These are phyloP conservation scores for Gastrodia elata DNA, from an alignment of 106 monocot genomes.

Conservation along the genomic window DNA sequence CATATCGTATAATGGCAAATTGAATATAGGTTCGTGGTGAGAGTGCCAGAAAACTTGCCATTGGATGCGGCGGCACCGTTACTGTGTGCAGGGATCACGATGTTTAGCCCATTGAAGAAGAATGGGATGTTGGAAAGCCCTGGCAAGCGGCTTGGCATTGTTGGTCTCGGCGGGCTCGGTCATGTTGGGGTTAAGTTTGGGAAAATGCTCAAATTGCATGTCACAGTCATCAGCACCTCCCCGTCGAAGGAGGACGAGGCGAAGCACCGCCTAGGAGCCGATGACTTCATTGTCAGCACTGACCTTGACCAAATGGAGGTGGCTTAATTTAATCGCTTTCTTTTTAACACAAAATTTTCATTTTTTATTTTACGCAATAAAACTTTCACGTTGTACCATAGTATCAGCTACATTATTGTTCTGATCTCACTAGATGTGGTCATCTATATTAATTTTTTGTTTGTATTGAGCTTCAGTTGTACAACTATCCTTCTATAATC, in stretches of 20 bases:
- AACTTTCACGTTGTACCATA: too few relatives aligned
- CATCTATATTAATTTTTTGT: too few relatives aligned
- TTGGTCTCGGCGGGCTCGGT: slow-evolving; percentile 62
- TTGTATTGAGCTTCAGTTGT: too few relatives aligned
- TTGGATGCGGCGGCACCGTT: slow-evolving; percentile 49
- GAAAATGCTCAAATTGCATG: slow-evolving; percentile 50
- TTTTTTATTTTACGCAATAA: too few relatives aligned
- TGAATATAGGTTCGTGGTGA: slow-evolving; percentile 31
- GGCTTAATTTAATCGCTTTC: background rate
- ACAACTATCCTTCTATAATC: too few relatives aligned
- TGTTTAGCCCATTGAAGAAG: slow-evolving; percentile 60
- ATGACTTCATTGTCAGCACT: slow-evolving; percentile 48
- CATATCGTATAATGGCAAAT: background rate
- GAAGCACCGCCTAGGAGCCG: slow-evolving; percentile 30
- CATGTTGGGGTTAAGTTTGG: slow-evolving; percentile 61
- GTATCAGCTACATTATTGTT: too few relatives aligned
- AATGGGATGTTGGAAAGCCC: slow-evolving; percentile 36
- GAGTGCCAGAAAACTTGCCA: slow-evolving; percentile 36
- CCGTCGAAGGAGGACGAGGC: slow-evolving; percentile 53
- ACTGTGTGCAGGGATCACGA: slow-evolving; percentile 61
- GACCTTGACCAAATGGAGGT: slow-evolving; percentile 42
- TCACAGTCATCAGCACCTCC: slow-evolving; percentile 64
- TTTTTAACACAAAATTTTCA: too few relatives aligned
- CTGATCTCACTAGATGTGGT: too few relatives aligned
- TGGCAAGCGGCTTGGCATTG: slow-evolving; percentile 50